A percentile compares a stretch with the other conserved stretches of the same genome.
Conservation (phyloP, 2,329 filamentous ascomycete species). For the Neonectria ditissima region DNA sequence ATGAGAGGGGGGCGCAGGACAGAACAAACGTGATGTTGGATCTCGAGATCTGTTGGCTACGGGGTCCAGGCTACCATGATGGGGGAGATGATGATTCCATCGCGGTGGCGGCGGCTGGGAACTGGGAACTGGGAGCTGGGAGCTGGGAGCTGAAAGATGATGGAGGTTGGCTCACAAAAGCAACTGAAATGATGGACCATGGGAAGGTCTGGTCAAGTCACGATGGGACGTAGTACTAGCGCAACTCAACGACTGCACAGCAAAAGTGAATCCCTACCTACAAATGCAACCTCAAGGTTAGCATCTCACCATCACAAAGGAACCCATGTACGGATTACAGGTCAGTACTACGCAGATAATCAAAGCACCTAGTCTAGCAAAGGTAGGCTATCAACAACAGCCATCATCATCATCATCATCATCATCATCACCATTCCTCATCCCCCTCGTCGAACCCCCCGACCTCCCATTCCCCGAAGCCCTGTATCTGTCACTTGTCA, state of each 20-base stretch:
- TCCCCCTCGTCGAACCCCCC: background rate
- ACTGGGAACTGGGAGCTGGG: too few species aligned
- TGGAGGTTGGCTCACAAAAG: background rate
- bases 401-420: constrained; percentile 1
- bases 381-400: constrained; percentile 4
- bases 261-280: background rate
- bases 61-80: background rate
- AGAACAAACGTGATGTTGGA: constrained; percentile 6
- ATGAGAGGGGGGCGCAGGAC: background rate
- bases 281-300: background rate
- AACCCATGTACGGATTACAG: constrained; percentile 1
- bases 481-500: constrained; percentile 23
- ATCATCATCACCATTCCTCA: background rate
- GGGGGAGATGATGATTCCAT: constrained; percentile 13
- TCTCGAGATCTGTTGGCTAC: constrained; percentile 11
- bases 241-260: background rate
- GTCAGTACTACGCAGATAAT: background rate
- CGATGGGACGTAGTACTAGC: constrained; percentile 17
- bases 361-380: background rate
- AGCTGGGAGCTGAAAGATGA: background rate
- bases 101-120: background rate
- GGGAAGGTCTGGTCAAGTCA: constrained; percentile 5
- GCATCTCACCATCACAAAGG: background rate
- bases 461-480: constrained; percentile 4
- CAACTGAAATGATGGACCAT: constrained; percentile 10